phyloP scores from a whole-genome alignment of 768 basidiomycete genomes.

The Panus rudis region DNA sequence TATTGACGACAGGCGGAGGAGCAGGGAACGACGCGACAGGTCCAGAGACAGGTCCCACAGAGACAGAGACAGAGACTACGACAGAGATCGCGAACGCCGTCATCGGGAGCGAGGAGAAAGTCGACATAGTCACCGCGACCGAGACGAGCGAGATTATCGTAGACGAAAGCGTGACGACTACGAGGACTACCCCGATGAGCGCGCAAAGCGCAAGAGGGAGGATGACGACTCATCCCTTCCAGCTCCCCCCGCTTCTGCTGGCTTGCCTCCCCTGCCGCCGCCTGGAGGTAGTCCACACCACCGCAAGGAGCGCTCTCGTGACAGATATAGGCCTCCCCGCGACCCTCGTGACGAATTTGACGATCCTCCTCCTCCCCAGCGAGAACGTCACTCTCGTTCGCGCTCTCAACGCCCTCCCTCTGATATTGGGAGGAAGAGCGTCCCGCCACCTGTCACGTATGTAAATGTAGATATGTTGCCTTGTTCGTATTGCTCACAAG shows the following conservation, averaged over 20 bases:
- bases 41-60: conserved; percentile 33
- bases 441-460: conserved; percentile 40
- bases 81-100: conserved; percentile 37
- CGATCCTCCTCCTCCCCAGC: conserved; percentile 39
- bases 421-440: conserved; percentile 22
- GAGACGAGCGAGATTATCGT: conserved; percentile 45
- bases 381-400: conserved; percentile 21
- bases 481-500: conserved; percentile 8
- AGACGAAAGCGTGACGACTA: conserved; percentile 68
- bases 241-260: conserved; percentile 42
- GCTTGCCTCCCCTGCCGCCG: conserved; percentile 34
- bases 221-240: conserved; percentile 41
- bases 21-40: conserved; percentile 41
- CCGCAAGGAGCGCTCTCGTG: conserved; percentile 43
- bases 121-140: conserved; percentile 49
- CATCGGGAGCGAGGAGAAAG: conserved; percentile 45
- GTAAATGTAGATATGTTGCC: conserved; percentile 14
- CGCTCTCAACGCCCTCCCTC: conserved; percentile 32
- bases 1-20: conserved; percentile 49
- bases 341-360: conserved; percentile 60
- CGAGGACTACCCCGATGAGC: conserved; percentile 49
- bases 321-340: conserved; percentile 38
- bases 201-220: conserved; percentile 58
- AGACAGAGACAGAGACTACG: conserved; percentile 35
- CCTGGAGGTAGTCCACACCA: conserved; percentile 44